A percentile compares a stretch with the other conserved stretches of the same genome.
Evolutionary conservation across 2,329 filamentous ascomycete species (phyloP).

Genomic region (Pleoardoris graminearum): DNA sequence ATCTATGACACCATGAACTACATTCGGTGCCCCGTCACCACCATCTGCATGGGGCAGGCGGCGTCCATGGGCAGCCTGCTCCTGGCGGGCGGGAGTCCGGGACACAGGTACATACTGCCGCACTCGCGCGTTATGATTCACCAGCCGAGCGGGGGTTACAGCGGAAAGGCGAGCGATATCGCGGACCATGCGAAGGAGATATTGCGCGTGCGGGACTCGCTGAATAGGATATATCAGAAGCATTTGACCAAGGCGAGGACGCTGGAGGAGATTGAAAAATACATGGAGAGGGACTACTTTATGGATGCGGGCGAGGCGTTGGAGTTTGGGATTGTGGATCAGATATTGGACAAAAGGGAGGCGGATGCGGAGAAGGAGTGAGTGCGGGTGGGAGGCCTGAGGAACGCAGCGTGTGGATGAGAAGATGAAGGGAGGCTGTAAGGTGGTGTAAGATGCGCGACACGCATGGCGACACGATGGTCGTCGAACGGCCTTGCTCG

Average conservation of each 20-base stretch:
- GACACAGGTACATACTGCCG: conserved; percentile 86
- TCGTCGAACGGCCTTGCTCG: no score
- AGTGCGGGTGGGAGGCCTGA: no score
- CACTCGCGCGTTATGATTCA: conserved; percentile 97
- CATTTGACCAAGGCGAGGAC: conserved; percentile 81
- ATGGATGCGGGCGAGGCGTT: conserved; percentile 85
- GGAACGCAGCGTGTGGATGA: no score
- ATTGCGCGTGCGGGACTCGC: conserved; percentile 76
- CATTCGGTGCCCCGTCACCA: conserved; percentile 88
- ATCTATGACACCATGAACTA: conserved; percentile 99
- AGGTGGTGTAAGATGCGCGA: no score
- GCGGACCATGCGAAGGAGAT: conserved; percentile 98
- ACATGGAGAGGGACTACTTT: conserved; percentile 98
- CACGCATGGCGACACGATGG: no score
- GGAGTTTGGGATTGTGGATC: conserved; percentile 88
- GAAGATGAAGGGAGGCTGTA: no score
- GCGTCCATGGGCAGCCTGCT: conserved; percentile 93
- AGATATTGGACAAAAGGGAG: conserved; percentile 72
- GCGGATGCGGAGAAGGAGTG: conserved; percentile 45
- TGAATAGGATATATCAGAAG: conserved; percentile 86
- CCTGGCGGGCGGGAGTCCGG: conserved; percentile 80
- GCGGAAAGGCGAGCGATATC: conserved; percentile 75
- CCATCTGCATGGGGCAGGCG: conserved; percentile 91
- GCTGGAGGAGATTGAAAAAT: conserved; percentile 81
- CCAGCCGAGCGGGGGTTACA: conserved; percentile 80